Base-by-base conservation (phyloP, 2,329 filamentous ascomycete species). In the Aspergillus flavus region DNA sequence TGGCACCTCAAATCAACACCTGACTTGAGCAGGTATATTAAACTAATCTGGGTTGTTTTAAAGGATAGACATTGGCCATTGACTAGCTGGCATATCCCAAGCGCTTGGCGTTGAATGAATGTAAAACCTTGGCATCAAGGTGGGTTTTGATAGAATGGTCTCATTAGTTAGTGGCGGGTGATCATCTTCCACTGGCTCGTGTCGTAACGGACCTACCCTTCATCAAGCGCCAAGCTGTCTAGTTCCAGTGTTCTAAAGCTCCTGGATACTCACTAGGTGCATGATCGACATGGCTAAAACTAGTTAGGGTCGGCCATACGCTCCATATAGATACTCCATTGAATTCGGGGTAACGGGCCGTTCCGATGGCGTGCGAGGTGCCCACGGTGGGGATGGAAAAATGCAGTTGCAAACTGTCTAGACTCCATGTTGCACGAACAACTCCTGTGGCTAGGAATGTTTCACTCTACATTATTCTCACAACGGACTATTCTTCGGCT, bases 91-190 rank as follows among this genome's bases (percentile, higher is more conserved):
- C 39, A n/a, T n/a, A 41, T 41, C 19, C 16, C 16, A 41, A 10
- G 39, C 6, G 4, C 39, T 41, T 41, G 39, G 39, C 19, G n/a
- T 9, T 9, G 3, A 41, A 7, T 16, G 6, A 36, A n/a, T 4
- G 39, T 41, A 9, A 7, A 14, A 1, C 19, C 39, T 41, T 41
- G 39, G 16, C 39, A n/a, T 19, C 39, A n/a, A n/a, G 16, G 19
- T 16, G 39, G 7, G 6, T 41, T 2, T 1, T 3, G 5, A 19
- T 19, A n/a, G 16, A n/a, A n/a, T 0, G 16, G 0, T n/a, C 6
- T n/a, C 0, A 19, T 41, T 41, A 41, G 39, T 2, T n/a, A 2
- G 39, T 41, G 16, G 6, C 7, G 6, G 16, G 3, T 41, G 39
- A 41, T n/a, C 39, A n/a, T 41, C 16, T 0, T 19, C 1, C 6